Base-by-base conservation (phyloP, 83 land plant genomes). In the Picea mariana region DNA sequence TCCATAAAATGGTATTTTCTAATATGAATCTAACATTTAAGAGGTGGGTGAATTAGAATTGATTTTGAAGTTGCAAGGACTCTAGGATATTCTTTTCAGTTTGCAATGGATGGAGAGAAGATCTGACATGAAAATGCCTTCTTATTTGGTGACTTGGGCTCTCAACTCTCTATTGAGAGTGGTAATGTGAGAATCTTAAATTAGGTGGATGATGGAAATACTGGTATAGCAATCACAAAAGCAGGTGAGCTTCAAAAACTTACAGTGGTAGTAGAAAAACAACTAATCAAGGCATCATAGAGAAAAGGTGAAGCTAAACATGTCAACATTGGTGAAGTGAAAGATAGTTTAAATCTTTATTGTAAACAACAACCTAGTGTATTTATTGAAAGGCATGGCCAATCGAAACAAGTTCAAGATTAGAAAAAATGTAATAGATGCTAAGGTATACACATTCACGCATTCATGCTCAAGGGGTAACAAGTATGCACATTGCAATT, bases 361-460 rank as follows among this genome's bases (percentile, higher is more conserved):
- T 40, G 26, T 24, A 11, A 73, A 17, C 4, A 3, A 0, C 58
- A 73, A 21, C 58, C 58, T 47, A 12, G 58, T 13, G 47, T 73
- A 44, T 23, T 24, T 44, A 47, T 3, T 20, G 55, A 73, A 20
- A 23, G 11, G 6, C 52, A 21, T 1, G 77, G 24, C 23, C 58
- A 47, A 73, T 40, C 58, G 9, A 24, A 73, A 44, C 58, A 9
- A 12, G 16, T 23, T 20, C 11, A 8, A n/a, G 77, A 44, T 42
- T 24, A 44, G 24, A 73, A 73, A 21, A 44, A 73, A 24, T 44
- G 77, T 52, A 73, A 72, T 18, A 44, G 24, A 21, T n/a, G 4
- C 76, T 72, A 72, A 72, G 58, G 76, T 72, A 72, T 72, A 72
- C 9, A 9, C 55, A 72, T 72, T 72, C n/a, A 4, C n/a, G 3